Evolutionary conservation across 2,329 filamentous ascomycete genomes (phyloP).

Genomic region (Lasiodiplodia gonubiensis): DNA sequence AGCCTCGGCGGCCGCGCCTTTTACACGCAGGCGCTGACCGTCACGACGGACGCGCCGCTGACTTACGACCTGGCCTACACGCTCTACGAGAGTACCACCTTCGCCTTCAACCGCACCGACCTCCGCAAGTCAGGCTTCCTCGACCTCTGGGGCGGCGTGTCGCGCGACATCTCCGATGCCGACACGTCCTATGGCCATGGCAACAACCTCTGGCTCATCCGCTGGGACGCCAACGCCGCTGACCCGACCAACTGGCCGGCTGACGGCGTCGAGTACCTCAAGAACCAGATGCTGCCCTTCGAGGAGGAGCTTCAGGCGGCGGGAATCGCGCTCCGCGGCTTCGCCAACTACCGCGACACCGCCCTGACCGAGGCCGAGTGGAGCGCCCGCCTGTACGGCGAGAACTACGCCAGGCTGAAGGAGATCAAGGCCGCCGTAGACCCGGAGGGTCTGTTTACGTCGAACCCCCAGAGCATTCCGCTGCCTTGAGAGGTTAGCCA

Average conservation of each 20-base stretch:
- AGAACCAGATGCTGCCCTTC: constrained; percentile 33
- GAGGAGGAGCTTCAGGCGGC: constrained; percentile 31
- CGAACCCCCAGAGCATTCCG: constrained; percentile 32
- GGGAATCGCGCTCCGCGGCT: constrained; percentile 31
- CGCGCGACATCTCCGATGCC: constrained; percentile 31
- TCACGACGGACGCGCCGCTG: constrained; percentile 31
- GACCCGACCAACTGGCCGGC: constrained; percentile 31
- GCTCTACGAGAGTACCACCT: constrained; percentile 29
- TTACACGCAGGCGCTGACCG: constrained; percentile 32
- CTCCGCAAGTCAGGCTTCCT: constrained; percentile 33
- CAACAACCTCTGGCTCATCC: constrained; percentile 35
- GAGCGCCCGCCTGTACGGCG: constrained; percentile 33
- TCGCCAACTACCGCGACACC: constrained; percentile 35
- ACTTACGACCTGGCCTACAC: constrained; percentile 31
- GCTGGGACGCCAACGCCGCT: constrained; percentile 33
- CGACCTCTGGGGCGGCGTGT: constrained; percentile 35
- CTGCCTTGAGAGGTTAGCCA: constrained; percentile 13
- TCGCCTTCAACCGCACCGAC: constrained; percentile 32
- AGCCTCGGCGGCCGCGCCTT: constrained; percentile 31
- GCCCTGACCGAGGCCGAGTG: constrained; percentile 32
- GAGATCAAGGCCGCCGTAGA: constrained; percentile 32
- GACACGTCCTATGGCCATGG: constrained; percentile 32
- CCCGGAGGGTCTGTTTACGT: constrained; percentile 31
- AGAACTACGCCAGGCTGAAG: constrained; percentile 34
- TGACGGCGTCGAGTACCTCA: constrained; percentile 34